Evolutionary conservation across 129 eudicot genomes (phyloP).

Genomic region (Erigeron canadensis): DNA sequence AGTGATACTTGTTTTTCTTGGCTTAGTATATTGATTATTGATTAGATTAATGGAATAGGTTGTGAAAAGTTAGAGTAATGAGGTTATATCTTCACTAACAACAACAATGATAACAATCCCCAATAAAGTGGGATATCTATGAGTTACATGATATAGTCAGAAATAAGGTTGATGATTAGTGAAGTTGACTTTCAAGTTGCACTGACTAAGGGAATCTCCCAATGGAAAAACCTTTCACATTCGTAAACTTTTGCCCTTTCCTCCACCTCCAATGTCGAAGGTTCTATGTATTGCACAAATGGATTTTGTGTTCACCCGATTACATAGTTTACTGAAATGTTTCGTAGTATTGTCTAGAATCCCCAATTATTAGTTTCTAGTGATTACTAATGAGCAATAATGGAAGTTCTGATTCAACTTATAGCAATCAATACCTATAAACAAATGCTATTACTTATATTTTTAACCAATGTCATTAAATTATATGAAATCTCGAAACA

Average conservation of each 20-base stretch:
- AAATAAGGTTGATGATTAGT: background rate
- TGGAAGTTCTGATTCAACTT: background rate
- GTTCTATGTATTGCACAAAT: background rate
- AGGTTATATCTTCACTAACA: no score
- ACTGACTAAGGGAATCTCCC: background rate
- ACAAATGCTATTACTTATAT: background rate
- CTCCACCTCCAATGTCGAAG: no score
- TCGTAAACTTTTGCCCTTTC: no score
- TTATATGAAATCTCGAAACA: background rate
- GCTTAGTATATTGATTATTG: conserved; percentile 4
- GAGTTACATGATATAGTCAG: background rate
- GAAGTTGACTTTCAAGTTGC: background rate
- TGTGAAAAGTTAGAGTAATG: conserved; percentile 5
- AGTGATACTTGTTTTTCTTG: no score
- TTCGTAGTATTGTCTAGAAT: background rate
- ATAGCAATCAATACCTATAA: conserved; percentile 2
- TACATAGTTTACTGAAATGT: background rate
- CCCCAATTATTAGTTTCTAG: background rate
- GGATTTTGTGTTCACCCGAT: background rate
- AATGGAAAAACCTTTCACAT: no score
- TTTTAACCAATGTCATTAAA: background rate
- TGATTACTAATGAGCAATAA: background rate
- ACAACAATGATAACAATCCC: no score
- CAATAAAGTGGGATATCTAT: background rate
- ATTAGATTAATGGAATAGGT: conserved; percentile 13